Evolutionary conservation across 2,329 filamentous ascomycete genomes (phyloP), one percentile per base, ranked within the genome.

Genomic region (Pezicula neosporulosa): DNA sequence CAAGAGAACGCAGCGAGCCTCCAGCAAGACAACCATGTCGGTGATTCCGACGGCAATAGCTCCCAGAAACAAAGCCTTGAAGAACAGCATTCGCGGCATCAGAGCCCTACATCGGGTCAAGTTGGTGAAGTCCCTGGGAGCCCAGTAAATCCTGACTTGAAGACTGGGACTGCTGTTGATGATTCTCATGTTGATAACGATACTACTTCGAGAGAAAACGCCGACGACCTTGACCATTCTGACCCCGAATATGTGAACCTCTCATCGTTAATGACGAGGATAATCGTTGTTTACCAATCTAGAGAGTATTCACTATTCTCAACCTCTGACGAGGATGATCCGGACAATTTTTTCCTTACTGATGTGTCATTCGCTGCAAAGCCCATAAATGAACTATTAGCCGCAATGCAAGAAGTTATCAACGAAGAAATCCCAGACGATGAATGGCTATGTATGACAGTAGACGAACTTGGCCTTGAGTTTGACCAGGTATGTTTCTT

Each of bases 221-320:
- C 18, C 39, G 39, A 42, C 13, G 15, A 33, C 2, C 45, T 28
- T 15, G 13, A 19, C 15, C 33, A 48, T 36, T 37, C 33, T 13
- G 50, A 24, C 6, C 21, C 30, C 27, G 42, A 28, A 4, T 38
- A 12, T 36, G 46, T 15, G 43, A 19, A 10, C 16, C 28, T 35
- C 33, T 36, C 33, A 30, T 15, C 50, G 18, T 47, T 53, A 73
- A 13, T 67, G 79, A 63, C 44, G 12, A 44, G 27, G 21, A 72
- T 83, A 16, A 73, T 74, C 38, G 72, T 85, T 16, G 62, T 74
- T n/a, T 85, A 83, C 60, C 72, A 77, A 53, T 76, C 74, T 13
- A 71, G 70, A 46, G 76, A 81, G 49, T 81, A 83, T 55, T 78
- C 76, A 13, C 65, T 86, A 7, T 85, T 86, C 59, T 79, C 80